These are phyloP conservation scores for Groenewaldozyma auringiensis DNA, from an alignment of 1,139 yeast genomes.

Conservation along the genomic window DNA sequence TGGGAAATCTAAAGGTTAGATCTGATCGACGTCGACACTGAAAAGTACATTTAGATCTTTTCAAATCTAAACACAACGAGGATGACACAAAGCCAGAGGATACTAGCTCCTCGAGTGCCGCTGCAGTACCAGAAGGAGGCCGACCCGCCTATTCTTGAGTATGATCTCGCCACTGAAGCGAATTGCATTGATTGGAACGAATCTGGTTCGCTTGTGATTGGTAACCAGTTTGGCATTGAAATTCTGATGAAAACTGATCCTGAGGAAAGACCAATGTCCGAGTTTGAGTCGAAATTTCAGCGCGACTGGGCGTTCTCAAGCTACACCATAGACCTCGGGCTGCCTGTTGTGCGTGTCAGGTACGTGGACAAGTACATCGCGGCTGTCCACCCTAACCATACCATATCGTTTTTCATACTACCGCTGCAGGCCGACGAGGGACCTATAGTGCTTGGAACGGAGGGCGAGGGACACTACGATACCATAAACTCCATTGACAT, in stretches of 20 bases:
- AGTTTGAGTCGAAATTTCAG: slow-evolving; percentile 14
- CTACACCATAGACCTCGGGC: slow-evolving; percentile 18
- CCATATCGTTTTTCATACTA: slow-evolving; percentile 16
- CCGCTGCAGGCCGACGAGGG: slow-evolving; percentile 8
- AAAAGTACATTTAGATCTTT: no score
- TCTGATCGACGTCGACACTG: no score
- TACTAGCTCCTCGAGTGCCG: slow-evolving; percentile 12
- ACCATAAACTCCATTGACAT: slow-evolving; percentile 30
- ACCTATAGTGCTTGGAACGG: slow-evolving; percentile 12
- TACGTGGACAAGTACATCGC: slow-evolving; percentile 16
- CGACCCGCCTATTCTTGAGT: slow-evolving; percentile 18
- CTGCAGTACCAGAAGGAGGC: slow-evolving; percentile 11
- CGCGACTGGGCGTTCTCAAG: slow-evolving; percentile 15
- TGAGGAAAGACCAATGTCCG: slow-evolving; percentile 1
- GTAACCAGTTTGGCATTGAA: slow-evolving; percentile 23
- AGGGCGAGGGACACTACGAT: slow-evolving; percentile 22
- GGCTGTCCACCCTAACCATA: slow-evolving; percentile 23
- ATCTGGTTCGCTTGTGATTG: slow-evolving; percentile 20
- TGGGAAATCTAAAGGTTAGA: no score
- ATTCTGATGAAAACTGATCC: slow-evolving; percentile 11
- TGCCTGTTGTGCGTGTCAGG: slow-evolving; percentile 17
- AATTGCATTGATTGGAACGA: slow-evolving; percentile 20
- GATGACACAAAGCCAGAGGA: slow-evolving; percentile 3
- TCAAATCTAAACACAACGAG: no score
- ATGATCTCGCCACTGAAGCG: slow-evolving; percentile 6